Base-by-base conservation (phyloP, 2,329 filamentous ascomycete species). In the Cylindrodendrum hubeiense region DNA sequence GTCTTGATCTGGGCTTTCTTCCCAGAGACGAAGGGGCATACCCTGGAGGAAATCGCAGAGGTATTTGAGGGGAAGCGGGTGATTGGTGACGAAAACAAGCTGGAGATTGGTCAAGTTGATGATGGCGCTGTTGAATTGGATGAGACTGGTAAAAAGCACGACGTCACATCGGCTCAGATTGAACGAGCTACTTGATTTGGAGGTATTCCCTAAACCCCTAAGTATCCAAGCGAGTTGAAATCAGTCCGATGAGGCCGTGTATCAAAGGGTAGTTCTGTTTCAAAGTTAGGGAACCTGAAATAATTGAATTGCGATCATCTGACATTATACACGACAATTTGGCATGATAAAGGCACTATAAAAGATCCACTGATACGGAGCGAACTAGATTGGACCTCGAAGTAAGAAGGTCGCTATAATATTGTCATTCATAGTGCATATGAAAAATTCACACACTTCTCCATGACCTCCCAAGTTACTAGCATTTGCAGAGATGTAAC, bases 1-100 rank as follows among this genome's bases (percentile, higher is more conserved):
- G 65, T 69, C 3, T 26, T 79, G 19, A 73, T 80, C 26, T 83
- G 77, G 65, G 79, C 81, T 63, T 73, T 79, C 21, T 76, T 75
- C 39, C 76, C 76, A 0, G 75, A 78, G 65, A 78, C 76, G 3
- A 75, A 74, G 50, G 75, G 74, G 0, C 60, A 67, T 13, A 70
- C 67, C 1, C 56, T 77, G 12, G 75, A 78, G 52, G 73, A 78
- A 50, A 74, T 77, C 56, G 60, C 65, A 0, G 67, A 70, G 22
- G 60, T 77, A 4, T 77, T 77, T 46, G 75, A 76, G 17, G 75
- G 66, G 15, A 51, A 44, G 1, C 7, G 15, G 4, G 17, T 5
- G 12, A 17, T 3, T 2, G 17, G 26, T 46, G 46, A 55, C 2
- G 60, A 51, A 2, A 39, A 37, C 15, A 51, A 57, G 15, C 5